phyloP scores from a whole-genome alignment of 495 filamentous ascomycete species.

The Bacidia gigantensis region DNA sequence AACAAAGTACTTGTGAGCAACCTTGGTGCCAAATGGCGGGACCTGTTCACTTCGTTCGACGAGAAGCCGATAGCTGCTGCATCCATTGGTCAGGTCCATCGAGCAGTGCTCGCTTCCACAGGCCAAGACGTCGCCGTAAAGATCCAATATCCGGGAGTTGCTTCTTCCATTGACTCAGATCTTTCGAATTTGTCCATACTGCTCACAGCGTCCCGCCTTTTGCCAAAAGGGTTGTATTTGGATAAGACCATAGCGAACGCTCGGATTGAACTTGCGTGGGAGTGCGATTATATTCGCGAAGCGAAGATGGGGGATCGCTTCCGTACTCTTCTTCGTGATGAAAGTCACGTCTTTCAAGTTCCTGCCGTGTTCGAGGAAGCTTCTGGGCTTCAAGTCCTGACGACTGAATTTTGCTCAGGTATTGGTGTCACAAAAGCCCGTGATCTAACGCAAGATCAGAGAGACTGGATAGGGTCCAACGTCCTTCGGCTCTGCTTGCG shows the following conservation, averaged over 20 bases:
- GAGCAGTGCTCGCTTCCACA: constrained; percentile 62
- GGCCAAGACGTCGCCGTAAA: constrained; percentile 79
- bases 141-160: constrained; percentile 95
- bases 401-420: constrained; percentile 82
- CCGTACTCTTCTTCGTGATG: constrained; percentile 52
- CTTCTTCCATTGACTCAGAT: constrained; percentile 88
- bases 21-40: constrained; percentile 74
- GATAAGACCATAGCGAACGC: constrained; percentile 97
- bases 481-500: constrained; percentile 85
- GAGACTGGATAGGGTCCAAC: constrained; percentile 82
- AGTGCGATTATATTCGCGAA: constrained; percentile 90
- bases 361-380: constrained; percentile 67
- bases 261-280: constrained; percentile 84
- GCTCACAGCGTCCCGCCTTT: constrained; percentile 72
- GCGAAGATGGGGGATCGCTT: constrained; percentile 67
- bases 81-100: constrained; percentile 96
- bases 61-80: constrained; percentile 90
- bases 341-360: constrained; percentile 59
- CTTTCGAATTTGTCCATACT: constrained; percentile 83
- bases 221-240: constrained; percentile 85
- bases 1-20: constrained; percentile 66
- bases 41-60: constrained; percentile 69
- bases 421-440: constrained; percentile 74
- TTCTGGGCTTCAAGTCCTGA: constrained; percentile 74
- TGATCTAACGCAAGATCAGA: constrained; percentile 61